phyloP scores from a whole-genome alignment of 2,329 filamentous ascomycete species.

The Chaetothyriales sp. region DNA sequence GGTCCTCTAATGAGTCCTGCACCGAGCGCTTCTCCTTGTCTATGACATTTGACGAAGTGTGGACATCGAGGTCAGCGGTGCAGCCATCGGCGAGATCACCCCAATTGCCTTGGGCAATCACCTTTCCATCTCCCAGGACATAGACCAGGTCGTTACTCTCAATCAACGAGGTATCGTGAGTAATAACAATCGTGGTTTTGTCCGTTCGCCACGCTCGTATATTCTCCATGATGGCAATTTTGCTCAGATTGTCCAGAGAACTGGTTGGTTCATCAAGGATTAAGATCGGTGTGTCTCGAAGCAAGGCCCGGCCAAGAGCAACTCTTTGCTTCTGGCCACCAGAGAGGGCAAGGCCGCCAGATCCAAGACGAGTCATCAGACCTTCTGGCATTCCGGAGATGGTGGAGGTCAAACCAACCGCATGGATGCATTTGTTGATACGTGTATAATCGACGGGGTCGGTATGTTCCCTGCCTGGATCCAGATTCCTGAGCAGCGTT shows the following conservation, averaged over 20 bases:
- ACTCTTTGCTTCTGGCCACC: constrained; percentile 75
- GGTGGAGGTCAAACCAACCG: constrained; percentile 54
- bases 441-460: constrained; percentile 37
- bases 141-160: constrained; percentile 59
- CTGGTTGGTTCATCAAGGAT: constrained; percentile 83
- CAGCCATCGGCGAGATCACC: not conserved
- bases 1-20: not conserved
- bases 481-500: constrained; percentile 61
- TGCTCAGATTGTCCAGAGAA: constrained; percentile 61
- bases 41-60: not conserved
- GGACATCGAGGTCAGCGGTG: not conserved
- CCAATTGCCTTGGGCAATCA: constrained; percentile 30
- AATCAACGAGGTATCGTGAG: constrained; percentile 74
- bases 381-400: constrained; percentile 53
- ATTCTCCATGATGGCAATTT: constrained; percentile 53
- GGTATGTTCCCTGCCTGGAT: constrained; percentile 47
- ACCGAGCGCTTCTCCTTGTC: not conserved
- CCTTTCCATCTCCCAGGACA: constrained; percentile 52
- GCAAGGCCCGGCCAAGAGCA: constrained; percentile 59
- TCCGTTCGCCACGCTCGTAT: constrained; percentile 62
- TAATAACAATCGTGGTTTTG: constrained; percentile 86
- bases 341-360: constrained; percentile 56
- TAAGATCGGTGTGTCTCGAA: constrained; percentile 64
- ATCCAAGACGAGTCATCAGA: constrained; percentile 55
- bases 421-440: constrained; percentile 47